These are phyloP conservation scores for Quillaja saponaria DNA, from an alignment of 306 rosid species.

Conservation along the genomic window DNA sequence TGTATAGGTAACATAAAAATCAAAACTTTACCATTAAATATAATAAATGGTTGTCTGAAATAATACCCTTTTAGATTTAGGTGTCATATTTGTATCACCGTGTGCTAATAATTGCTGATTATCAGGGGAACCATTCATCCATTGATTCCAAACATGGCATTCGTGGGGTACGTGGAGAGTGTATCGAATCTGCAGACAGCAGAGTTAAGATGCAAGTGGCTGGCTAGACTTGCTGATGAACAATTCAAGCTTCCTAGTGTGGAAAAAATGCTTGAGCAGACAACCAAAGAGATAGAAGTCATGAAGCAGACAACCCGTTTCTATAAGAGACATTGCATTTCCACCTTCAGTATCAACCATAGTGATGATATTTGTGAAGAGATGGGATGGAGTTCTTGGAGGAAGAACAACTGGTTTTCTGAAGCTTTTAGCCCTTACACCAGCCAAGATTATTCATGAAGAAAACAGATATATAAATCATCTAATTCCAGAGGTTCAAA, in stretches of 20 bases:
- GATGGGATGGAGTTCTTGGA: constrained; percentile 51
- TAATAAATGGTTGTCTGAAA: too few species aligned
- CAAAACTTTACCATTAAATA: not conserved
- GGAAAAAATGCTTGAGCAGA: constrained; percentile 45
- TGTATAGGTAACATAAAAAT: constrained; percentile 40
- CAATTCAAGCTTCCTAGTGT: constrained; percentile 57
- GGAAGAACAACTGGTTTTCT: constrained; percentile 55
- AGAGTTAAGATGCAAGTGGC: constrained; percentile 61
- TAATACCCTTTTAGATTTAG: too few species aligned
- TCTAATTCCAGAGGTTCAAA: too few species aligned
- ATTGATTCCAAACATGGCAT: constrained; percentile 61
- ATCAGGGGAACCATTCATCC: constrained; percentile 61
- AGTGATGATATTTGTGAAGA: constrained; percentile 61
- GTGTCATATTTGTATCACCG: too few species aligned
- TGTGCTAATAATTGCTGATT: constrained; percentile 5
- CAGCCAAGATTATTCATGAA: constrained; percentile 48
- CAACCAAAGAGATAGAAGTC: constrained; percentile 35
- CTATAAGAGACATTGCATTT: constrained; percentile 62
- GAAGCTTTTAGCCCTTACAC: constrained; percentile 60
- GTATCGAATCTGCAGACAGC: constrained; percentile 63
- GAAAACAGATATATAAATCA: not conserved
- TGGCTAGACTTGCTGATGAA: constrained; percentile 45
- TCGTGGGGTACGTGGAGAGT: constrained; percentile 64
- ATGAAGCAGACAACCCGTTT: constrained; percentile 60
- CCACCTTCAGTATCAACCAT: too few species aligned